phyloP scores from a whole-genome alignment of 2,329 filamentous ascomycete genomes.

The Trichoderma atroviride region DNA sequence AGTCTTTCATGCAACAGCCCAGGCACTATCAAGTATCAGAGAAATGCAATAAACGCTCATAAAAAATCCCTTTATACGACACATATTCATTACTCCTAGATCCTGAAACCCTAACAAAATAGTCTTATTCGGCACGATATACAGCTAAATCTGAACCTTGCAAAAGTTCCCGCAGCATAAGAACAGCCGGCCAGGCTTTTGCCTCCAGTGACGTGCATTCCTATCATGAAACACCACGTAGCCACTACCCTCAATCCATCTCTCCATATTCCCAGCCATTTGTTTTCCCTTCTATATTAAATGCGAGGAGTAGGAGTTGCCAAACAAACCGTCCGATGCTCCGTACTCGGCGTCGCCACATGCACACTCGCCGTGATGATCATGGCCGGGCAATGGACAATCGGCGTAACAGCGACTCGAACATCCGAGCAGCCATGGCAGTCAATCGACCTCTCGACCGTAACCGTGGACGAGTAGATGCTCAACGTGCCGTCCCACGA shows the following conservation, averaged over 20 bases:
- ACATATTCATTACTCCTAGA: background rate
- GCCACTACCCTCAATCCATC: background rate
- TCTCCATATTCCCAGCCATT: background rate
- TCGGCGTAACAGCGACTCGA: conserved; percentile 29
- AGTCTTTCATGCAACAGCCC: background rate
- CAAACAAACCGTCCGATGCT: conserved; percentile 36
- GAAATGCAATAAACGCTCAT: background rate
- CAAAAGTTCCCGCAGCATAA: background rate
- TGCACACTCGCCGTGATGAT: conserved; percentile 29
- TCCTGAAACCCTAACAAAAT: background rate
- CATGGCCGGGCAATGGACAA: conserved; percentile 35
- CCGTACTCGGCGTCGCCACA: conserved; percentile 34
- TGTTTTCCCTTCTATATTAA: background rate
- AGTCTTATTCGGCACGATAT: background rate
- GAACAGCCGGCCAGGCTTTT: background rate
- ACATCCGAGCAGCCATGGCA: conserved; percentile 40
- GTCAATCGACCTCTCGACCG: conserved; percentile 34
- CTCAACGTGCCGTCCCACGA: conserved; percentile 32
- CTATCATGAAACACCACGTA: background rate
- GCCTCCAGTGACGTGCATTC: background rate
- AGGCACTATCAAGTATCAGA: background rate
- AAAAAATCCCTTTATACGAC: background rate
- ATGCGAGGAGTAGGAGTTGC: conserved; percentile 16
- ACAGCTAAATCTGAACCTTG: background rate
- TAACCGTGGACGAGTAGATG: conserved; percentile 36